Conservation (phyloP, 2,329 filamentous ascomycete species). For the Ceratocystis albifundus region DNA sequence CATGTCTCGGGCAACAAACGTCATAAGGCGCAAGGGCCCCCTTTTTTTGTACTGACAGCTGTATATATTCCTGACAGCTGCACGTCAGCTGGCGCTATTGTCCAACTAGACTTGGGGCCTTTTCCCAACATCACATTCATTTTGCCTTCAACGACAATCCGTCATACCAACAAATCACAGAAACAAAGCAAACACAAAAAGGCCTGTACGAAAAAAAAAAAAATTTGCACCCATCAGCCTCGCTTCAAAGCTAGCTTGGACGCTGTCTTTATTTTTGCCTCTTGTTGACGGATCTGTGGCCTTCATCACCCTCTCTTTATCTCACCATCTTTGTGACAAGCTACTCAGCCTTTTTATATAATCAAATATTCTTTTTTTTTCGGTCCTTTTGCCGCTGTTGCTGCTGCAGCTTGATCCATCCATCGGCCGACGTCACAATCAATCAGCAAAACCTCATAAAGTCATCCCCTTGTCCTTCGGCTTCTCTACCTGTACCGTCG, state of each 20-base stretch:
- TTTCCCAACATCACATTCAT: not conserved
- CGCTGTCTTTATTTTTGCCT: not conserved
- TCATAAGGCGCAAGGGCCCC: too few relatives aligned
- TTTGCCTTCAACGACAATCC: not conserved
- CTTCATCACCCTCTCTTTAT: too few relatives aligned
- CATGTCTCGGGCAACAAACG: too few relatives aligned
- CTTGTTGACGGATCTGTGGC: not conserved
- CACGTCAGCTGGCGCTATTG: not conserved
- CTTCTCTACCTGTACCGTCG: not conserved
- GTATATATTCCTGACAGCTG: not conserved
- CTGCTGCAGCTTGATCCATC: constrained; percentile 1
- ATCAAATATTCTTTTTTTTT: constrained; percentile 4
- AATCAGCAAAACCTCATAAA: not conserved
- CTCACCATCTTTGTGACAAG: not conserved
- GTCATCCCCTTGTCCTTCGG: not conserved
- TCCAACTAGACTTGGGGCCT: not conserved
- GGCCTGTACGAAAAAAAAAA: not conserved
- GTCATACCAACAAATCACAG: not conserved
- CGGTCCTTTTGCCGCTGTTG: not conserved
- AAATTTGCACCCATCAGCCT: not conserved
- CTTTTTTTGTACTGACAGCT: not conserved
- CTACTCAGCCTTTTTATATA: not conserved
- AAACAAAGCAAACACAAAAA: not conserved
- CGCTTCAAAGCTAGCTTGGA: not conserved
- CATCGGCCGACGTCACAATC: constrained; percentile 1